Base-by-base conservation (phyloP, 108 stramenopile genomes). In the Conticribra weissflogii region DNA sequence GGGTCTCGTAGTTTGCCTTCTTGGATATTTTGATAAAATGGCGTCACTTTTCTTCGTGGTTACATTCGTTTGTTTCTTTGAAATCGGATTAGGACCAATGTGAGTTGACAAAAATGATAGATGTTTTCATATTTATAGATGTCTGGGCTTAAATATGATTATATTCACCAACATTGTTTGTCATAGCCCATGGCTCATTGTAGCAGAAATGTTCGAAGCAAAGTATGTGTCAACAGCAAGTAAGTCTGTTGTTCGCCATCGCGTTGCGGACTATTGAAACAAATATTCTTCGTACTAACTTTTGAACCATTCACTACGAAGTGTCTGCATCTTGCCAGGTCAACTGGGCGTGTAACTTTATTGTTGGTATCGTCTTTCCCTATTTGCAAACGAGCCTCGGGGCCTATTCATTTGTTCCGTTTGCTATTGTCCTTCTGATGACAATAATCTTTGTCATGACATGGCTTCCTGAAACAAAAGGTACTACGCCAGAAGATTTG, bases 321-420 rank as follows among this genome's bases (percentile, higher is more conserved):
- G 72, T 73, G 72, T 58, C 55, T 36, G 72, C 48, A 23, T 64
- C 63, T 23, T 59, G 56, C 15, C 63, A 73, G 41, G 23, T 73
- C 3, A 73, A 73, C 56, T 99, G 98, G 98, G 78, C 71, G 5
- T 94, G 85, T 78, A 97, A 97, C 83, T 93, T 97, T 64, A 61
- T 95, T 54, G 89, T 97, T 33, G 97, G 92, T 14, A 49, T 97
- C 25, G 61, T 85, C 28, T 99, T 98, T 78, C 98, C 97, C 4
- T 85, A 82, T 67, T 74, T 96, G 61, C 85, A 91, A 66, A 44
- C 78, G 55, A 76, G 84, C 50, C 63, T 93, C 48, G 79, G 74
- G 8, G 44, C 93, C 0, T 95, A 76, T 62, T 85, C 89, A 22
- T 95, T 97, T 66, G 81, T 76, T 29, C 94, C 95, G n/a, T 96